These are phyloP conservation scores for Phytophthora pini DNA, from an alignment of 352 stramenopile species.

Conservation along the genomic window DNA sequence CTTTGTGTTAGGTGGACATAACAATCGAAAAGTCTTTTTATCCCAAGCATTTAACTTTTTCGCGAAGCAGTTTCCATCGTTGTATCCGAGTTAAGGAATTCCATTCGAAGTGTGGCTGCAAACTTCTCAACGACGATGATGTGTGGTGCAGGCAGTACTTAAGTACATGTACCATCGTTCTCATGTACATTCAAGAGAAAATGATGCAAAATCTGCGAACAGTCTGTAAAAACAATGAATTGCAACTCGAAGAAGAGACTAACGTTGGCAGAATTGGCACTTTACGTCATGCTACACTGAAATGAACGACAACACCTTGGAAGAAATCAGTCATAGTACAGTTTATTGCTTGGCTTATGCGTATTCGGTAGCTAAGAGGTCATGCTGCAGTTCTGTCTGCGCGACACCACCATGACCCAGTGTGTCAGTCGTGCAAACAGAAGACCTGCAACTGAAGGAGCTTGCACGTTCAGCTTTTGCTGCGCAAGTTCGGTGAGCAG, in stretches of 20 bases:
- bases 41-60: constrained; percentile 11
- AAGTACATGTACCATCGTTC: too few relatives aligned
- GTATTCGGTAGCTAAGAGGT: constrained; percentile 15
- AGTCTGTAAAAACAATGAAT: too few relatives aligned
- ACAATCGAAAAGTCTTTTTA: constrained; percentile 26
- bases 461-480: constrained; percentile 3
- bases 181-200: too few relatives aligned
- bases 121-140: not conserved
- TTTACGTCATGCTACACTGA: too few relatives aligned
- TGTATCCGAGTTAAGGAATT: not conserved
- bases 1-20: constrained; percentile 31
- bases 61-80: not conserved
- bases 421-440: not conserved
- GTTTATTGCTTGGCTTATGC: constrained; percentile 29
- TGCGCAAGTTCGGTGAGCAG: constrained; percentile 15
- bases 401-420: constrained; percentile 6
- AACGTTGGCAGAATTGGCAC: too few relatives aligned
- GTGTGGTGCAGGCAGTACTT: too few relatives aligned
- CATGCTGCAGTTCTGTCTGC: constrained; percentile 9
- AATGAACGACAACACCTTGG: too few relatives aligned
- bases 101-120: not conserved
- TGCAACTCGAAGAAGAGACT: too few relatives aligned
- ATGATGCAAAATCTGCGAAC: too few relatives aligned
- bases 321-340: constrained; percentile 30
- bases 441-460: not conserved